Conservation (phyloP, 208 protist species). For the Phytomonas sp. region DNA sequence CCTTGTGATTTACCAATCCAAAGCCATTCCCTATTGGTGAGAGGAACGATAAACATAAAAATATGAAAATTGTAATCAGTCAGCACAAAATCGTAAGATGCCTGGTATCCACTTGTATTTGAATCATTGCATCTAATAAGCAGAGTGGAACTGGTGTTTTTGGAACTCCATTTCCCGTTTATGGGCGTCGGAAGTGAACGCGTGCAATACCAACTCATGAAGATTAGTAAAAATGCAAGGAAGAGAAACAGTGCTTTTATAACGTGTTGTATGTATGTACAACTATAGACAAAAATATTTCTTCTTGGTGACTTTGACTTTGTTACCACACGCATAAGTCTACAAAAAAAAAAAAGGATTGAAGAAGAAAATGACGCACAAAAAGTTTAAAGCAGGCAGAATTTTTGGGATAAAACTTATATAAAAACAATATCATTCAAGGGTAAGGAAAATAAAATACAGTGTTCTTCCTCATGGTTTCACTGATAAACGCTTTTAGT, state of each 20-base stretch:
- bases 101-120: not conserved
- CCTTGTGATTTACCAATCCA: conserved; percentile 2
- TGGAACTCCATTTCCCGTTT: not conserved
- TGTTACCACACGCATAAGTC: not conserved
- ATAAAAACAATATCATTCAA: not conserved
- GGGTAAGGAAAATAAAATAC: not conserved
- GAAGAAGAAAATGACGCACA: not conserved
- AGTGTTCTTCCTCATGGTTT: not conserved
- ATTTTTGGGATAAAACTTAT: not conserved
- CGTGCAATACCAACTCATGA: not conserved
- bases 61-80: conserved; percentile 6
- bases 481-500: conserved; percentile 3
- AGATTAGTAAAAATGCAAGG: not conserved
- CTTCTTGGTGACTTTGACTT: not conserved
- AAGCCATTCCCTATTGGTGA: not conserved
- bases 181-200: not conserved
- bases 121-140: conserved; percentile 1
- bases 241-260: not conserved
- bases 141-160: not conserved
- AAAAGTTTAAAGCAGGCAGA: not conserved
- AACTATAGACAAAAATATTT: not conserved
- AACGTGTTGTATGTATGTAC: not conserved
- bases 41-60: conserved; percentile 8
- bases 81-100: not conserved
- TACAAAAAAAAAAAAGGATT: not conserved